These are phyloP conservation scores for Catharanthus roseus DNA, from an alignment of 257 asterid species.

Conservation along the genomic window DNA sequence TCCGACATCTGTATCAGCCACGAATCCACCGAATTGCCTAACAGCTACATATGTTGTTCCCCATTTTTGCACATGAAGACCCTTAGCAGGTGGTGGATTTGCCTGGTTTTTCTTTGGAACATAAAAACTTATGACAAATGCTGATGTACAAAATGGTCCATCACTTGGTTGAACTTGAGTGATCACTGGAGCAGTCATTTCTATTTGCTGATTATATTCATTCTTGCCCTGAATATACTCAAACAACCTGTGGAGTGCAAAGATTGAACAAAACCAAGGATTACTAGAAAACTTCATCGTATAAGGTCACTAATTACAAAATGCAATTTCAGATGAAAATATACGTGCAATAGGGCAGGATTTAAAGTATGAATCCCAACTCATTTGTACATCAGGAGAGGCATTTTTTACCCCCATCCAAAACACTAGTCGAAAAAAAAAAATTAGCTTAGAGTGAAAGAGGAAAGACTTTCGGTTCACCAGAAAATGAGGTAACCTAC, in stretches of 20 bases:
- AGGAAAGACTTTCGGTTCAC: too few species aligned
- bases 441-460: too few species aligned
- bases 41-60: conserved; percentile 56
- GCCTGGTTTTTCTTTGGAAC: conserved; percentile 67
- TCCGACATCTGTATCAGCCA: conserved; percentile 41
- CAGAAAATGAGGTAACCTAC: too few species aligned
- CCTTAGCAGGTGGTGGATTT: conserved; percentile 60
- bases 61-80: conserved; percentile 63
- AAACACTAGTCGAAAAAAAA: too few species aligned
- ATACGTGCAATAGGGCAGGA: too few species aligned
- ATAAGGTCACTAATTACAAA: background rate
- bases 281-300: background rate
- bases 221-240: conserved; percentile 73
- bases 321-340: background rate
- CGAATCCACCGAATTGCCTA: conserved; percentile 73
- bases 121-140: conserved; percentile 64
- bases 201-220: conserved; percentile 41
- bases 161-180: conserved; percentile 68
- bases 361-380: too few species aligned
- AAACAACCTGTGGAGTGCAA: conserved; percentile 42
- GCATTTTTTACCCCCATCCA: too few species aligned
- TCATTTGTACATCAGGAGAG: too few species aligned
- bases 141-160: conserved; percentile 77
- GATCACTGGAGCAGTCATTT: conserved; percentile 85
- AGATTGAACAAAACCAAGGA: conserved; percentile 2